A percentile compares a stretch with the other conserved stretches of the same genome.
These are phyloP conservation scores for Annona squamosa DNA, from an alignment of 164 flowering plant genomes.

Conservation along the genomic window DNA sequence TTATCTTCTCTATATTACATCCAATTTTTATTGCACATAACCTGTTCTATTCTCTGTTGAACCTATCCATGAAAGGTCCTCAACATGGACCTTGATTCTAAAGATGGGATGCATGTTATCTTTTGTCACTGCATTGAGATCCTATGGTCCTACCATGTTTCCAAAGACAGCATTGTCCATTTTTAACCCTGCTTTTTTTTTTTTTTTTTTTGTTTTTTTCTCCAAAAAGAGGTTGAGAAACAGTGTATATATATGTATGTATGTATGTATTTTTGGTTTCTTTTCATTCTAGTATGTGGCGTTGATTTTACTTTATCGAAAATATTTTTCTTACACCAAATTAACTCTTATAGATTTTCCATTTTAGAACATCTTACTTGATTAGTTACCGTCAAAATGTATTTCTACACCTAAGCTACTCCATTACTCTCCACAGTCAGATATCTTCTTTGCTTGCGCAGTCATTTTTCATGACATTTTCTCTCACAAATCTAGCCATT, in stretches of 20 bases:
- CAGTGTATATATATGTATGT: not conserved
- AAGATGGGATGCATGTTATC: not conserved
- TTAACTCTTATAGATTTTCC: not conserved
- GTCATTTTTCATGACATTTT: constrained; percentile 82
- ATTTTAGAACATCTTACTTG: not conserved
- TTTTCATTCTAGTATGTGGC: not conserved
- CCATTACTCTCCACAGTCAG: constrained; percentile 50
- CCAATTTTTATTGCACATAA: no score
- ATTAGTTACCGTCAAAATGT: not conserved
- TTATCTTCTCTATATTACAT: no score
- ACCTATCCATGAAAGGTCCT: no score
- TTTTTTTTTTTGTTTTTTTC: not conserved
- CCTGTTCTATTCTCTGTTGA: no score
- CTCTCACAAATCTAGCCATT: constrained; percentile 52
- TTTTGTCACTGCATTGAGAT: not conserved
- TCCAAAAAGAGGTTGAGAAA: not conserved
- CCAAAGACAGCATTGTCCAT: not conserved
- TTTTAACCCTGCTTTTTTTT: not conserved
- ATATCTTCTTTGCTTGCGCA: constrained; percentile 76
- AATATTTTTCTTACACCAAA: not conserved
- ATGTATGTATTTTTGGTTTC: not conserved
- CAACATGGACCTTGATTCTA: not conserved
- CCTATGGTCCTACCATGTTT: not conserved
- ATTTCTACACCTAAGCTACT: constrained; percentile 6
- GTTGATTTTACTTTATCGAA: not conserved